Base-by-base conservation (phyloP, 164 flowering plant genomes). In the Kalanchoe fedtschenkoi region DNA sequence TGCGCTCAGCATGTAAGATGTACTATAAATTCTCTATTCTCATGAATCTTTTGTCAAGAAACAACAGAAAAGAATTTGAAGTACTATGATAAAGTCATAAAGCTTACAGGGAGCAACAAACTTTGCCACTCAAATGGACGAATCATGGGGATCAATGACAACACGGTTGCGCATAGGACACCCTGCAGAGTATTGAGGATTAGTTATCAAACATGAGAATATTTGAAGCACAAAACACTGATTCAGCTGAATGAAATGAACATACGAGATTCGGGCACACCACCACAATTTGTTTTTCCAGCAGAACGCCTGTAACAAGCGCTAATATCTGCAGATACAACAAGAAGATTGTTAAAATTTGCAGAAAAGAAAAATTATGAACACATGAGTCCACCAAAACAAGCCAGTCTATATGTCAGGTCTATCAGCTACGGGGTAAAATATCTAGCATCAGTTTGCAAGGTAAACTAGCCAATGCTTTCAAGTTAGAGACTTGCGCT, bases 111-210 rank as follows among this genome's bases (percentile, higher is more conserved):
- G 57, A 93, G 87, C 64, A 86, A 65, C 58, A 93, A 78, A 74
- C 99, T 85, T 71, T 93, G 99, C 99, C 99, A 93, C 66, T 84
- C 78, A 76, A 88, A 93, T 68, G 99, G 99, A 59, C 85, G 88
- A 71, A 93, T 90, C 78, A 93, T 72, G 34, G 99, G 97, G 73
- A 88, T 74, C 54, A 88, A 68, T 64, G 97, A 90, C 47, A 90
- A 70, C 56, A 88, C 87, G 33, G 64, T 62, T 38, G 99, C 96
- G 24, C 96, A 83, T 38, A 93, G 74, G 60, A 93, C 72, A 67
- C 97, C 99, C 99, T 93, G 89, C 80, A 83, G 2, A 54, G 6
- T 30, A 54, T 37, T n/a, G 33, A 60, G 64, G 46, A 6, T 3
- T 16, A 33, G 61, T 33, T 34, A 58, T 3, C 28, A 58, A n/a